Percentiles rank a stretch among this genome's conserved stretches.
These are phyloP conservation scores for Calycina marina DNA, from an alignment of 2,329 filamentous ascomycete species.

Conservation along the genomic window DNA sequence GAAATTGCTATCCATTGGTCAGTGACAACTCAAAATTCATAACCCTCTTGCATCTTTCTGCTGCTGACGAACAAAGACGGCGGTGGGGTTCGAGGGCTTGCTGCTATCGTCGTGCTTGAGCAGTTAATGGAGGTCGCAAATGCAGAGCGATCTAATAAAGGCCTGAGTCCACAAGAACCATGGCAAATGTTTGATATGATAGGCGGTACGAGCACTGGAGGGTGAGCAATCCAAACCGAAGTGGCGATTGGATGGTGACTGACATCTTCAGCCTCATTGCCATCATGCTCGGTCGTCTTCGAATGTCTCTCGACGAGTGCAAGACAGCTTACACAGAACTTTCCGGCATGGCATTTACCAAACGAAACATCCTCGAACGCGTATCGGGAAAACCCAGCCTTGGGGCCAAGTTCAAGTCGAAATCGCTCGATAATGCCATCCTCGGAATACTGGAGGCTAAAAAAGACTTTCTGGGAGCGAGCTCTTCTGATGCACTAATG, in stretches of 20 bases:
- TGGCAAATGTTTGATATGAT: slow-evolving; percentile 3
- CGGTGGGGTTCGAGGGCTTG: slow-evolving; percentile 1
- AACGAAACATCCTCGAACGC: background rate
- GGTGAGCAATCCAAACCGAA: background rate
- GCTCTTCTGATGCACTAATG: background rate
- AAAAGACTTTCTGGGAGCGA: background rate
- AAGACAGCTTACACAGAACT: background rate
- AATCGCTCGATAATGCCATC: background rate
- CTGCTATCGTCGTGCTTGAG: slow-evolving; percentile 1
- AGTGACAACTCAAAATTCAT: too few species aligned
- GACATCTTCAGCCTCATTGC: background rate
- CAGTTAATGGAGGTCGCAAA: background rate
- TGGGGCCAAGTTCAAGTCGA: background rate
- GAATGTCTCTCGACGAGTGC: background rate
- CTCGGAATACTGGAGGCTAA: too few species aligned
- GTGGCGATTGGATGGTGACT: too few species aligned
- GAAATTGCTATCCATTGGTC: slow-evolving; percentile 1
- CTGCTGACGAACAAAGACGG: slow-evolving; percentile 1
- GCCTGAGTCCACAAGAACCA: slow-evolving; percentile 1
- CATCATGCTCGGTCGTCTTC: background rate
- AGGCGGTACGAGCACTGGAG: background rate
- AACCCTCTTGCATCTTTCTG: background rate
- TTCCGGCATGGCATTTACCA: background rate
- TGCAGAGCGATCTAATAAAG: background rate
- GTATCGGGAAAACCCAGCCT: background rate